These are phyloP conservation scores for Tilletia indica DNA, from an alignment of 1,284 basidiomycete species.

Conservation along the genomic window DNA sequence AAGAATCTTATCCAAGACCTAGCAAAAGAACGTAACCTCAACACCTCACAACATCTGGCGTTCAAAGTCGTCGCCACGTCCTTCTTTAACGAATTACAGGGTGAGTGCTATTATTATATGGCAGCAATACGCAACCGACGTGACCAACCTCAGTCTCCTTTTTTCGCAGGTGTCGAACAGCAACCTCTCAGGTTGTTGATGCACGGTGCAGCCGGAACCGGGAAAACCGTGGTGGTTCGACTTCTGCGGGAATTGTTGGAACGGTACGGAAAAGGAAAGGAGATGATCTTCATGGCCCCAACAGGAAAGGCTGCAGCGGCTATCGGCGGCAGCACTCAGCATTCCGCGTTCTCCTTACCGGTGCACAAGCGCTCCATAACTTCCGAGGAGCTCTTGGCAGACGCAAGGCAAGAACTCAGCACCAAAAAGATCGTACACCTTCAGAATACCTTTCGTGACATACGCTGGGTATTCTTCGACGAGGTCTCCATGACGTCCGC, in stretches of 20 bases:
- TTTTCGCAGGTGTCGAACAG: too few relatives aligned
- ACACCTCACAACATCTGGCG: too few relatives aligned
- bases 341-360: background rate
- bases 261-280: background rate
- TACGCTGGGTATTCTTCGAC: background rate
- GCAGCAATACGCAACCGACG: too few relatives aligned
- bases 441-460: background rate
- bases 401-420: too few relatives aligned
- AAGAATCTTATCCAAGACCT: too few relatives aligned
- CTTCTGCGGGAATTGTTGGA: background rate
- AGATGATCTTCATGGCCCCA: background rate
- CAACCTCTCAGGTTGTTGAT: background rate
- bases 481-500: too few relatives aligned
- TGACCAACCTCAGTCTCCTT: background rate
- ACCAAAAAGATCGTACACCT: background rate
- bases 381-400: too few relatives aligned
- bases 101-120: too few relatives aligned
- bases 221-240: too few relatives aligned
- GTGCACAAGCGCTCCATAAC: background rate
- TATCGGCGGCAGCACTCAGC: background rate
- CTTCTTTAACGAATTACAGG: too few relatives aligned
- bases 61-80: too few relatives aligned
- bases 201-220: background rate
- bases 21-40: too few relatives aligned
- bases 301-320: background rate